Evolutionary conservation across 805 yeast genomes (phyloP).

Genomic region (Sugiyamaella qingdaonensis): DNA sequence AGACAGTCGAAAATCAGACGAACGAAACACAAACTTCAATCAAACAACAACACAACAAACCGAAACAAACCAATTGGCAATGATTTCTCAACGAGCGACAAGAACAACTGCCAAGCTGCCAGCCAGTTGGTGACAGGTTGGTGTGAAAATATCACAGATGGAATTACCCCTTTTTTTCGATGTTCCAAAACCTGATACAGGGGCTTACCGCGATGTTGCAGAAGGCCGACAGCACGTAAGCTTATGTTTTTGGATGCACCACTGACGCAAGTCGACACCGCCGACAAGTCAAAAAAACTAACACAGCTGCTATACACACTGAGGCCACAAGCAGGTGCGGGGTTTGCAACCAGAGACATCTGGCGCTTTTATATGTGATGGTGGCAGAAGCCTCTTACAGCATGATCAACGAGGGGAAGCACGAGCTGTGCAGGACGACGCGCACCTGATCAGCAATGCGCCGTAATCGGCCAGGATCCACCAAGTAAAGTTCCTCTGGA

Average conservation of each 20-base stretch:
- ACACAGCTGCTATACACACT: no score
- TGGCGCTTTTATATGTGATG: background rate
- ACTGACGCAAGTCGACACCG: no score
- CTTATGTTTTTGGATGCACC: no score
- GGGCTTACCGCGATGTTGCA: background rate
- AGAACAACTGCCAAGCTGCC: background rate
- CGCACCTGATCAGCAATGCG: constrained; percentile 3
- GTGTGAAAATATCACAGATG: background rate
- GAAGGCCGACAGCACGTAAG: no score
- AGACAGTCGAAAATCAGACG: background rate
- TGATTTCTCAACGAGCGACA: background rate
- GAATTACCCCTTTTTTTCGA: background rate
- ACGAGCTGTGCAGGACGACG: background rate
- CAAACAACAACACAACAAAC: background rate
- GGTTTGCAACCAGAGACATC: no score
- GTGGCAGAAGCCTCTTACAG: background rate
- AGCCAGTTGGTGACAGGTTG: background rate
- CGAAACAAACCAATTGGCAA: no score
- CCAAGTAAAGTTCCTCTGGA: no score
- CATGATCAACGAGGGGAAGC: background rate
- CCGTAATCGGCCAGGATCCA: background rate
- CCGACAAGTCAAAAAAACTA: no score
- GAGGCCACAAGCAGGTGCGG: no score
- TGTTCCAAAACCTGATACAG: background rate
- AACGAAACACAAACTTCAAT: no score